These are phyloP conservation scores for Fraxinus quadrangulata DNA, from an alignment of 257 asterid species.

Conservation along the genomic window DNA sequence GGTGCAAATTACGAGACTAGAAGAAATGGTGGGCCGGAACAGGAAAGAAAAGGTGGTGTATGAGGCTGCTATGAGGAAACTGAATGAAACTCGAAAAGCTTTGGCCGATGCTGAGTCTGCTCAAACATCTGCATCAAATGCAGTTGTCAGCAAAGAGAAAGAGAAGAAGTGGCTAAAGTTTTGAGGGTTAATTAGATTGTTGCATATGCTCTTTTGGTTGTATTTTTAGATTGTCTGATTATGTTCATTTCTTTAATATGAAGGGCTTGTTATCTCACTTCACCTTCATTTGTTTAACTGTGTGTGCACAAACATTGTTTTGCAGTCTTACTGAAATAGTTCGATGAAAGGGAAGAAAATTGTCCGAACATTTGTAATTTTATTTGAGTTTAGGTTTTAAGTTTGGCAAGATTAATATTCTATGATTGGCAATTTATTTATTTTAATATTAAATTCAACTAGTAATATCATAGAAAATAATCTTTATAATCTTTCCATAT, in stretches of 20 bases:
- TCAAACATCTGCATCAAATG: conserved; percentile 75
- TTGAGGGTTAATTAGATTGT: conserved; percentile 35
- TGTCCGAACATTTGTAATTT: too few relatives aligned
- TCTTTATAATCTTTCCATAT: too few relatives aligned
- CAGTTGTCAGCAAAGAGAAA: conserved; percentile 69
- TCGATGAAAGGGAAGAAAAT: too few relatives aligned
- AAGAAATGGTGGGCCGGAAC: conserved; percentile 88
- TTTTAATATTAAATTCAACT: too few relatives aligned
- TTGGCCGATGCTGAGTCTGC: conserved; percentile 82
- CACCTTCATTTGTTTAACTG: neutral
- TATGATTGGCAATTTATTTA: too few relatives aligned
- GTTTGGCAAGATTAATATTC: too few relatives aligned
- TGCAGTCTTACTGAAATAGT: neutral
- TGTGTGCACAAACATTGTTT: neutral
- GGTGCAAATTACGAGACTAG: conserved; percentile 60
- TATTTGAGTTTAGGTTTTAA: too few relatives aligned
- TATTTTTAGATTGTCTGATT: neutral
- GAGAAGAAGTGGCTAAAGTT: conserved; percentile 97
- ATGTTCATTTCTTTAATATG: neutral
- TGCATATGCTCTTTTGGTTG: conserved; percentile 16
- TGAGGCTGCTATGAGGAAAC: conserved; percentile 87
- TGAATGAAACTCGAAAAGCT: conserved; percentile 71
- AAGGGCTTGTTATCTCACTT: neutral
- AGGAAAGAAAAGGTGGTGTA: conserved; percentile 71
- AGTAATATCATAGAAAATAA: too few relatives aligned